These are phyloP conservation scores for Smithsoniella earleae DNA, from an alignment of 163 green algal species.

Conservation along the genomic window DNA sequence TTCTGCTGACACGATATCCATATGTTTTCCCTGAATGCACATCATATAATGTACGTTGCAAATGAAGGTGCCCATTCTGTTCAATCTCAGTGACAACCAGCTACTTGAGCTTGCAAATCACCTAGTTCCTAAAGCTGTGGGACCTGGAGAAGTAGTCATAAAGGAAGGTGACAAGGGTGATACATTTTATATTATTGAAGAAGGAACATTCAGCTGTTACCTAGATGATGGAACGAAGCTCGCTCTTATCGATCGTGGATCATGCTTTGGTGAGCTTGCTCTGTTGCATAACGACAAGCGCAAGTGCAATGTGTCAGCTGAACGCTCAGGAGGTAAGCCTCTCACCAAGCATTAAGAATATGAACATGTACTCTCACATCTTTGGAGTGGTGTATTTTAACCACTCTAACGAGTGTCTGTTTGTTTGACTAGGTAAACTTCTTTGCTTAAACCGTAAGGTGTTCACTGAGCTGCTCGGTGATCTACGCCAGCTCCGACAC, in stretches of 20 bases:
- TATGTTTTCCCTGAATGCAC: no score
- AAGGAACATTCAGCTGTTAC: slow-evolving; percentile 61
- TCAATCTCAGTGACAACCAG: slow-evolving; percentile 64
- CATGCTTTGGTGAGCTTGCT: slow-evolving; percentile 84
- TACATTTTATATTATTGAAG: slow-evolving; percentile 82
- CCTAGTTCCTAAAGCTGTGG: slow-evolving; percentile 47
- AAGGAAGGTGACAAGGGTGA: slow-evolving; percentile 64
- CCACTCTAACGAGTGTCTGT: no score
- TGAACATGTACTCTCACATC: no score
- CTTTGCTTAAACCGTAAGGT: slow-evolving; percentile 58
- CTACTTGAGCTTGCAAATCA: slow-evolving; percentile 64
- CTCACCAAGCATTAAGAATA: no score
- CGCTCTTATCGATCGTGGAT: slow-evolving; percentile 41
- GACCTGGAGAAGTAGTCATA: slow-evolving; percentile 63
- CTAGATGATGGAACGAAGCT: slow-evolving; percentile 26
- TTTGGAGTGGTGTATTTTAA: no score
- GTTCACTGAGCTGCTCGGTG: slow-evolving; percentile 68
- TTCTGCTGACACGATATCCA: no score
- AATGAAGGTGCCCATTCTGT: slow-evolving; percentile 66
- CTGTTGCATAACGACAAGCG: slow-evolving; percentile 60
- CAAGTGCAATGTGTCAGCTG: slow-evolving; percentile 46
- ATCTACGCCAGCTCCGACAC: slow-evolving; percentile 59
- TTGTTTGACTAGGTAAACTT: no score
- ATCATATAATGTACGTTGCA: no score
- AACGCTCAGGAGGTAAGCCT: not conserved